phyloP scores from a whole-genome alignment of 192 early-diverging fungal species.

The Linnemannia hyalina region DNA sequence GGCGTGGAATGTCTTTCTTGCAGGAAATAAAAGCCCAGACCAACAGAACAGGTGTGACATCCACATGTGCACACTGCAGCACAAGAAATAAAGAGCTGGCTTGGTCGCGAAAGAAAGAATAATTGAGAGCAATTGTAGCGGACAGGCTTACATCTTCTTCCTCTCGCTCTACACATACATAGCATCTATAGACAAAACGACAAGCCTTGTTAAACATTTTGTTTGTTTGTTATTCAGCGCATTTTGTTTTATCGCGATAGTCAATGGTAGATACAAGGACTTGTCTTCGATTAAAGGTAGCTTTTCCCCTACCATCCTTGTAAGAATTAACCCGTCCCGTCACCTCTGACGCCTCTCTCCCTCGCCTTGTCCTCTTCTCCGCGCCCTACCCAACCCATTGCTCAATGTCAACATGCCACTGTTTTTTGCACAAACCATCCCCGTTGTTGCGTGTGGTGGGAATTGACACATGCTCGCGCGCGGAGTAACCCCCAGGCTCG shows the following conservation, averaged over 20 bases:
- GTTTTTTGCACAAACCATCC: neutral
- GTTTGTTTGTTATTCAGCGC: neutral
- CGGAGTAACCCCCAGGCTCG: neutral
- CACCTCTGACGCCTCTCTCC: neutral
- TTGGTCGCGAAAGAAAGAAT: neutral
- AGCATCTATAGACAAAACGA: neutral
- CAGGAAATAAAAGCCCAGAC: neutral
- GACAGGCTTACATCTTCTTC: neutral
- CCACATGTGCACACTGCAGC: neutral
- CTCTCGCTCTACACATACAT: neutral
- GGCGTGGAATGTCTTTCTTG: neutral
- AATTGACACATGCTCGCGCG: neutral
- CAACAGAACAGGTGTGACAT: neutral
- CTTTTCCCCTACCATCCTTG: neutral
- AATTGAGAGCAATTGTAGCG: neutral
- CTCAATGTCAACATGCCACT: neutral
- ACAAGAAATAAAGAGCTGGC: neutral
- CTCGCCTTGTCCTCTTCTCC: neutral
- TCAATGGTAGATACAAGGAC: neutral
- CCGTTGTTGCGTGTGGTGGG: neutral
- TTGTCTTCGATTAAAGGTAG: neutral
- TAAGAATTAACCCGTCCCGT: neutral
- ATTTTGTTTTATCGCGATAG: neutral
- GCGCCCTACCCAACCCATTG: neutral
- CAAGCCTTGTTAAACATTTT: neutral